Conservation (phyloP, 768 basidiomycete genomes). For the Mycena vitilis region DNA sequence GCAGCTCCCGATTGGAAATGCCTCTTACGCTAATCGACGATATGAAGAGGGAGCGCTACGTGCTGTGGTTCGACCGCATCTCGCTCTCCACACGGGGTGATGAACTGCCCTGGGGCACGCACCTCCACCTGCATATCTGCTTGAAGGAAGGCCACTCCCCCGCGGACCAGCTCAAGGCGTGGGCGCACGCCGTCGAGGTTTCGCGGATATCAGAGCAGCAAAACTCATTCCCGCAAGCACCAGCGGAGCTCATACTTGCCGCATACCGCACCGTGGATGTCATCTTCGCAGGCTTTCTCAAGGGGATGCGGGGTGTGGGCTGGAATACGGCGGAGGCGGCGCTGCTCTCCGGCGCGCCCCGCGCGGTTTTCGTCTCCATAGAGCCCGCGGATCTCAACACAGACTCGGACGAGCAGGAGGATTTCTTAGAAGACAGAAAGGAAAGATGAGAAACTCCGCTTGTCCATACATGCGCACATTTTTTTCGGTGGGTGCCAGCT, state of each 20-base stretch:
- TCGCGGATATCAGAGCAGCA: constrained; percentile 41
- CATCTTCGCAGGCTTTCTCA: constrained; percentile 42
- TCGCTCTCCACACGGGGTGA: constrained; percentile 37
- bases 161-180: constrained; percentile 66
- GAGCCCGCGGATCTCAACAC: constrained; percentile 14
- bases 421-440: constrained; percentile 21
- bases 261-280: constrained; percentile 35
- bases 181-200: constrained; percentile 59
- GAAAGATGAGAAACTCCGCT: constrained; percentile 9
- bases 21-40: constrained; percentile 49
- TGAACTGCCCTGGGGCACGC: constrained; percentile 28
- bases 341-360: constrained; percentile 33
- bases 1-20: constrained; percentile 29
- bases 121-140: constrained; percentile 53
- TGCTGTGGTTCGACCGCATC: constrained; percentile 62
- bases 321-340: constrained; percentile 54
- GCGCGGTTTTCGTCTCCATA: constrained; percentile 29
- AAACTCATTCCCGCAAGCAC: constrained; percentile 14
- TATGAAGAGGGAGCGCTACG: constrained; percentile 60
- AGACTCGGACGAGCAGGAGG: not conserved
- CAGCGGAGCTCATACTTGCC: constrained; percentile 34
- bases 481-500: not conserved
- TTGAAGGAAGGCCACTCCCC: constrained; percentile 62
- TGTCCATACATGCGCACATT: too few relatives aligned
- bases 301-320: constrained; percentile 43